Evolutionary conservation across 768 basidiomycete genomes (phyloP).

Genomic region (Favolaschia claudopus): DNA sequence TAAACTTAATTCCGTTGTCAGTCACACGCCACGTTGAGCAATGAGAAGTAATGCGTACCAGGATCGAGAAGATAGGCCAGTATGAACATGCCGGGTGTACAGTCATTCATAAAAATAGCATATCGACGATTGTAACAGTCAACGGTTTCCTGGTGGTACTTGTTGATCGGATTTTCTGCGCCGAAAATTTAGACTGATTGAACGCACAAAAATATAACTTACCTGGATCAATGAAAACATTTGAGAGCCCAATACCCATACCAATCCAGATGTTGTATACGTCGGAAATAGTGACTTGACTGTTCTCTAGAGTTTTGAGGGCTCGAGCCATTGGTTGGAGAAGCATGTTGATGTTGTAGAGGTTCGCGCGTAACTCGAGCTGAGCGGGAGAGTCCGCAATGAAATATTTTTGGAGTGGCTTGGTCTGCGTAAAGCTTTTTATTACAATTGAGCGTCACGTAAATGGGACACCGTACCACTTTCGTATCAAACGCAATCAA

Average conservation of each 20-base stretch:
- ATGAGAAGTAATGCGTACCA: not conserved
- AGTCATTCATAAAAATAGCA: slow-evolving; percentile 1
- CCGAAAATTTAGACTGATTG: not conserved
- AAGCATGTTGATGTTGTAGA: not conserved
- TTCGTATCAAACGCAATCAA: not conserved
- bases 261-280: not conserved
- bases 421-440: too few species aligned
- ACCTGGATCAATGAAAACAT: not conserved
- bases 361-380: not conserved
- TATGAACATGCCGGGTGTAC: slow-evolving; percentile 4
- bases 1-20: too few species aligned
- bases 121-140: not conserved
- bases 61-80: slow-evolving; percentile 7
- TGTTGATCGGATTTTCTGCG: too few species aligned
- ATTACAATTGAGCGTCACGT: too few species aligned
- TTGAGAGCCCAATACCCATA: not conserved
- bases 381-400: not conserved
- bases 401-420: not conserved
- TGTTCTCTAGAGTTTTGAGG: slow-evolving; percentile 1
- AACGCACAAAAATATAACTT: too few species aligned
- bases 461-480: too few species aligned
- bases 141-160: too few species aligned
- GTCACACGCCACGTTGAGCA: too few species aligned
- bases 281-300: not conserved
- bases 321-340: not conserved